Conservation (phyloP, 2,329 filamentous ascomycete species). For the Fusarium multiceps region DNA sequence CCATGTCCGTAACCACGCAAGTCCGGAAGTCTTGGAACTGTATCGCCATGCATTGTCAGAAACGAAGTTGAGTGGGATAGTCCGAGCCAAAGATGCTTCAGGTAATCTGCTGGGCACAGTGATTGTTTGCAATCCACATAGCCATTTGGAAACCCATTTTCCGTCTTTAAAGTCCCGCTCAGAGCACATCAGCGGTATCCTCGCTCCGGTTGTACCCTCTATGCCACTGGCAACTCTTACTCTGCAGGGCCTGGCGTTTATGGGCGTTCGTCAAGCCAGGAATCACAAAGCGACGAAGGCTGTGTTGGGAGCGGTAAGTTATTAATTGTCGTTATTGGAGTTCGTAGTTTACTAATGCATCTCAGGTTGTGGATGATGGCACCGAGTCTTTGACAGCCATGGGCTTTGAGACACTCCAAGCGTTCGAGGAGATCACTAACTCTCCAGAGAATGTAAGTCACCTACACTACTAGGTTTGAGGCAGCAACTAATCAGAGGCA, state of each 20-base stretch:
- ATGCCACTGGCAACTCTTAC: slow-evolving; percentile 76
- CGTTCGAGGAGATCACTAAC: slow-evolving; percentile 82
- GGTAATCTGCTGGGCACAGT: slow-evolving; percentile 80
- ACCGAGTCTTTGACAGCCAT: slow-evolving; percentile 80
- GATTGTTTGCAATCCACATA: slow-evolving; percentile 79
- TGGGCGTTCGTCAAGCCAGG: slow-evolving; percentile 86
- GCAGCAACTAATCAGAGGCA: slow-evolving; percentile 6
- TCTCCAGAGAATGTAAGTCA: slow-evolving; percentile 63
- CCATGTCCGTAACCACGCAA: slow-evolving; percentile 78
- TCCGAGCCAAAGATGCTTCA: slow-evolving; percentile 78
- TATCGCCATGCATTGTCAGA: slow-evolving; percentile 81
- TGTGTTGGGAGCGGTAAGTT: slow-evolving; percentile 81
- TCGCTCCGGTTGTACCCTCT: slow-evolving; percentile 80
- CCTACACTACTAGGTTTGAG: too few relatives aligned
- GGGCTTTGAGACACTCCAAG: slow-evolving; percentile 83
- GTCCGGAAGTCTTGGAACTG: slow-evolving; percentile 82
- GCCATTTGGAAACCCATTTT: slow-evolving; percentile 74
- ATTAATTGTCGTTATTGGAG: accelerated
- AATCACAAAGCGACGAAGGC: slow-evolving; percentile 78
- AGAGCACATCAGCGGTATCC: slow-evolving; percentile 76
- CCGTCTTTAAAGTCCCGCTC: slow-evolving; percentile 73
- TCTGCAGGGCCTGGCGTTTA: slow-evolving; percentile 79
- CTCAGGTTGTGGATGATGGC: slow-evolving; percentile 75
- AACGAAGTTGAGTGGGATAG: slow-evolving; percentile 79
- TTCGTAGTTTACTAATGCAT: slow-evolving; percentile 29